Evolutionary conservation across 2,329 filamentous ascomycete species (phyloP).

Genomic region (Pseudogymnoascus sp.): DNA sequence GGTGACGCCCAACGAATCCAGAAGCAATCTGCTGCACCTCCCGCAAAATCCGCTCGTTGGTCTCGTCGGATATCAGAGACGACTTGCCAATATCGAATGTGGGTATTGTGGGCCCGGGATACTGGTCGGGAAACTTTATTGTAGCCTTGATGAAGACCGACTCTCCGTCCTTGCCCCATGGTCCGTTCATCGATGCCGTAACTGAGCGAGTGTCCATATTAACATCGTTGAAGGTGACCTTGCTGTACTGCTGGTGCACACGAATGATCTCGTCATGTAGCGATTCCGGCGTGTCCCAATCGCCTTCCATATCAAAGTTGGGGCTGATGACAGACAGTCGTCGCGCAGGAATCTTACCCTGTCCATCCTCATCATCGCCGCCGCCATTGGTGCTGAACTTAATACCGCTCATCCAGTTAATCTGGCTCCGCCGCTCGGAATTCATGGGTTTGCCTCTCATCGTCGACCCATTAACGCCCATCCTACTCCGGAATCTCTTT

Average conservation of each 20-base stretch:
- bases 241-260: conserved; percentile 54
- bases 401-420: conserved; percentile 64
- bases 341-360: conserved; percentile 22
- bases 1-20: conserved; percentile 48
- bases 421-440: conserved; percentile 44
- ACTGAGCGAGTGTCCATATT: conserved; percentile 55
- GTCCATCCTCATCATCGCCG: conserved; percentile 17
- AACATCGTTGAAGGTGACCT: conserved; percentile 57
- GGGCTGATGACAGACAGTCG: conserved; percentile 26
- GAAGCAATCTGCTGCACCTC: conserved; percentile 51
- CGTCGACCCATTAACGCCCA: conserved; percentile 17
- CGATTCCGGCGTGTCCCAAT: conserved; percentile 53
- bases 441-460: conserved; percentile 27
- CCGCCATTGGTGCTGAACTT: conserved; percentile 43
- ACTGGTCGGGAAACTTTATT: conserved; percentile 51
- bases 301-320: conserved; percentile 30
- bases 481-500: conserved; percentile 20
- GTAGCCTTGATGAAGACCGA: conserved; percentile 56
- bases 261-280: conserved; percentile 59
- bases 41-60: conserved; percentile 44
- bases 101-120: conserved; percentile 51
- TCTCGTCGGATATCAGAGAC: conserved; percentile 52
- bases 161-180: conserved; percentile 52
- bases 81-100: conserved; percentile 56
- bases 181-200: conserved; percentile 55